phyloP scores from a whole-genome alignment of 495 filamentous ascomycete species.

The Neurospora sp. region DNA sequence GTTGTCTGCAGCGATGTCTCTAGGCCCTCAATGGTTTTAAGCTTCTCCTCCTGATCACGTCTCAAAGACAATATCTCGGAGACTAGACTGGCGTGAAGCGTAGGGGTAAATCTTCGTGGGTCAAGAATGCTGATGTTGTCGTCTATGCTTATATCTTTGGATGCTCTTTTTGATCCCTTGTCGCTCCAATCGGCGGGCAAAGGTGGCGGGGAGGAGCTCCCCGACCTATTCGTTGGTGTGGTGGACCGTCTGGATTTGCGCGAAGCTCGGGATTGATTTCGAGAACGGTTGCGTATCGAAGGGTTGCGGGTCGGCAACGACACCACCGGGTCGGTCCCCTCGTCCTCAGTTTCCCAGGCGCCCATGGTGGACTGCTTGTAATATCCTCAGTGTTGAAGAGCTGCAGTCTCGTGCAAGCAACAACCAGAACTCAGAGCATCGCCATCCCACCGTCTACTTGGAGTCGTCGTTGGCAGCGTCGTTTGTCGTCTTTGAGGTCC shows the following conservation, averaged over 20 bases:
- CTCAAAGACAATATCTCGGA: conserved; percentile 84
- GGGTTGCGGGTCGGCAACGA: conserved; percentile 50
- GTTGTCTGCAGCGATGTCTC: conserved; percentile 65
- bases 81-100: conserved; percentile 86
- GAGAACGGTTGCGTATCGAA: conserved; percentile 53
- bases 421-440: conserved; percentile 9
- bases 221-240: conserved; percentile 47
- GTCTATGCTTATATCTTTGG: conserved; percentile 50
- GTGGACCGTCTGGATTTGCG: conserved; percentile 40
- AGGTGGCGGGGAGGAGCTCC: conserved; percentile 52
- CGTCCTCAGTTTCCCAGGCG: conserved; percentile 47
- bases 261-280: conserved; percentile 47
- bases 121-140: conserved; percentile 74
- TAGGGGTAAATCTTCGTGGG: conserved; percentile 86
- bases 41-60: conserved; percentile 80
- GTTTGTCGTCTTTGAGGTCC: neutral
- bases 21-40: conserved; percentile 70
- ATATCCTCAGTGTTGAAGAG: neutral
- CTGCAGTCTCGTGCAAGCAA: conserved; percentile 6
- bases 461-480: neutral
- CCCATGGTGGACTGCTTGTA: conserved; percentile 23
- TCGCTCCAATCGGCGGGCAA: conserved; percentile 43
- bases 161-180: conserved; percentile 37
- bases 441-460: conserved; percentile 3
- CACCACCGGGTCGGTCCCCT: conserved; percentile 37